Base-by-base conservation (phyloP, 768 basidiomycete genomes). In the Wakefieldia striispora region DNA sequence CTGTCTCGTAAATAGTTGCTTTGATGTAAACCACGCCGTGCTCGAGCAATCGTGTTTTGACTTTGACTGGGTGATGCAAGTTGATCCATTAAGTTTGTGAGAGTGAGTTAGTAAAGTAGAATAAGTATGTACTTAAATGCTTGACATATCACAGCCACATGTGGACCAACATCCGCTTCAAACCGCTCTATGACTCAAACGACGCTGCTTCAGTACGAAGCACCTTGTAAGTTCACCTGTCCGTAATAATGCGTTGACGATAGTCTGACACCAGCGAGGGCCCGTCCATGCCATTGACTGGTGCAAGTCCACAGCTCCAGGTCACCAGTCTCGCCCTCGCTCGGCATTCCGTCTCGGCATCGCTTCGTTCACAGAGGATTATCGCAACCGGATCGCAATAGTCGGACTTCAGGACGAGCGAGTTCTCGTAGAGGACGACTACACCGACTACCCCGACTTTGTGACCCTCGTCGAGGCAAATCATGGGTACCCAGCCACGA, bases 401-500 rank as follows among this genome's bases (percentile, higher is more conserved):
- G 75, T 87, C 23, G 87, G 87, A 3, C 76, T 90, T 49, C 84
- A 87, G 60, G 91, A 92, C 57, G 92, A 95, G 60, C 82, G 88
- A 23, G 86, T 90, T n/a, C 78, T 93, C 12, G 86, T 88, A 4
- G 88, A 91, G 58, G 88, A 91, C 57, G 86, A 91, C 62, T 88
- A 82, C 61, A 81, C 80, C 34, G 83, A 88, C 64, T 90, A 91
- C 62, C 80, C 87, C 9, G 90, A 95, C 71, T 97, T 95, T 65
- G 83, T 86, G 35, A 86, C 86, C 6, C 79, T 95, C 19, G 92
- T 91, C 51, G 84, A 90, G 57, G 82, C 86, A 2, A 79, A 83
- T 55, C 89, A 97, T 56, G 87, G 90, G 39, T 97, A 95, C 71
- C 97, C 97, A 16, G 91, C 92, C 10, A 97, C 94, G 13, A 88